Percentiles rank a stretch among this genome's conserved stretches.
phyloP scores from a whole-genome alignment of 768 basidiomycete species.

The Collybia mongolica region DNA sequence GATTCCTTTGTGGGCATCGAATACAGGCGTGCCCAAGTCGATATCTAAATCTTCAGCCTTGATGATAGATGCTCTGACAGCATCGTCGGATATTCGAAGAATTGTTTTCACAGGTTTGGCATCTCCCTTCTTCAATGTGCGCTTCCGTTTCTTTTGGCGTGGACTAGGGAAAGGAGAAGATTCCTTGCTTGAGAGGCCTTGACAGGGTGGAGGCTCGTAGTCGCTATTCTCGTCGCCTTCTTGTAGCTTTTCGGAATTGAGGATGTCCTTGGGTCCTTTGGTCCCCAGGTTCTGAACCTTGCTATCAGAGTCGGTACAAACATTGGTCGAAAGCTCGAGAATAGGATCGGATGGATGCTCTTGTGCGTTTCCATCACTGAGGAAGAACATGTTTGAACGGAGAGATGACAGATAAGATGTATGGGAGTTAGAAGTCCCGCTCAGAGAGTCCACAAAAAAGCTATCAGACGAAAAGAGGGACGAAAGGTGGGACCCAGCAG shows the following conservation, averaged over 20 bases:
- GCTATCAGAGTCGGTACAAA: neutral
- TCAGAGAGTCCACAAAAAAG: neutral
- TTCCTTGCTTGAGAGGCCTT: constrained; percentile 4
- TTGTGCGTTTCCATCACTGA: neutral
- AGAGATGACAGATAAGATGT: neutral
- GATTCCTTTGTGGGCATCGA: constrained; percentile 66
- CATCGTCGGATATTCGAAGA: neutral
- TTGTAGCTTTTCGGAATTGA: neutral
- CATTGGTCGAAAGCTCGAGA: neutral
- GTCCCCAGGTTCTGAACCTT: neutral
- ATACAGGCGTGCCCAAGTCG: constrained; percentile 49
- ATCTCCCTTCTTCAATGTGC: constrained; percentile 7
- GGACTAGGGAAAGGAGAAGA: constrained; percentile 19
- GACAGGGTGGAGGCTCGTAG: constrained; percentile 9
- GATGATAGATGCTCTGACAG: neutral
- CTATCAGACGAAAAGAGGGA: neutral
- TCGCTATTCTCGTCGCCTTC: constrained; percentile 10
- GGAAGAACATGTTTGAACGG: neutral
- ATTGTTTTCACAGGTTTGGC: constrained; percentile 1
- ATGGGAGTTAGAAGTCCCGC: no score
- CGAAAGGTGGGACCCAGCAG: constrained; percentile 2
- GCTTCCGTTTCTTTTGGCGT: constrained; percentile 7
- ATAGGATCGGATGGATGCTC: neutral
- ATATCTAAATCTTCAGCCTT: constrained; percentile 14
- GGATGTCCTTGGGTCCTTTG: no score